A percentile compares a stretch with the other conserved stretches of the same genome.
Conservation (phyloP, 2,329 filamentous ascomycete species). For the Colletotrichum spaethianum region DNA sequence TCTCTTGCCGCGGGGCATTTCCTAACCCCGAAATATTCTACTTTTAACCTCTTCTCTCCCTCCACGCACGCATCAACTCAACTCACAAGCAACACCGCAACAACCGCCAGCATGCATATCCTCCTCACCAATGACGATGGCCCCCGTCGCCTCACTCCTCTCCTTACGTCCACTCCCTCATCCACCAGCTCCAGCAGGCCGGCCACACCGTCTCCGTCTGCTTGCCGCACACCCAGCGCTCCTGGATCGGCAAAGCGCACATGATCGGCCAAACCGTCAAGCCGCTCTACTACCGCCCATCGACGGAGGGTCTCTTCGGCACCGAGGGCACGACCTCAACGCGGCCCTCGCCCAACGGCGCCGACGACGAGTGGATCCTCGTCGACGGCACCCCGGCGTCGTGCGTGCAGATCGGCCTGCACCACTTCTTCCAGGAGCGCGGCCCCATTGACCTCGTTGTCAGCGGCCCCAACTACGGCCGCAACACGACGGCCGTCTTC, state of each 20-base stretch:
- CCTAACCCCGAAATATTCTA: slow-evolving; percentile 11
- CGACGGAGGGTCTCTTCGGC: slow-evolving; percentile 54
- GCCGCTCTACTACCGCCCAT: slow-evolving; percentile 84
- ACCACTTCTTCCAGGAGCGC: slow-evolving; percentile 82
- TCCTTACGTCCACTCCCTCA: slow-evolving; percentile 83
- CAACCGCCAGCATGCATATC: slow-evolving; percentile 67
- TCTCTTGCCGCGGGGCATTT: slow-evolving; percentile 14
- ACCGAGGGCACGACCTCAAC: slow-evolving; percentile 76
- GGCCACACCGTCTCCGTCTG: slow-evolving; percentile 94
- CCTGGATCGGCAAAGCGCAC: slow-evolving; percentile 99
- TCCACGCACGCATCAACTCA: neutral
- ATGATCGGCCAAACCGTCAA: slow-evolving; percentile 91
- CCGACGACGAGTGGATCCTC: slow-evolving; percentile 83
- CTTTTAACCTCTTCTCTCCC: neutral
- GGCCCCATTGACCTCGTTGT: slow-evolving; percentile 83
- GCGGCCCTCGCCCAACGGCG: slow-evolving; percentile 62
- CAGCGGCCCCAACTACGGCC: slow-evolving; percentile 86
- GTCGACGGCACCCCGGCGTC: slow-evolving; percentile 86
- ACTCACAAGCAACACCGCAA: neutral
- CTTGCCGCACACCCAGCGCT: slow-evolving; percentile 90
- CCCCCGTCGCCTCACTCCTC: slow-evolving; percentile 82
- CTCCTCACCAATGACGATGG: slow-evolving; percentile 85
- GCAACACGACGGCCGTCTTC: slow-evolving; percentile 86
- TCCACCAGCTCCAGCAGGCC: slow-evolving; percentile 77
- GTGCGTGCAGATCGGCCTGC: slow-evolving; percentile 85